Percentiles rank a stretch among this genome's conserved stretches.
Conservation (phyloP, 2,329 filamentous ascomycete genomes). For the Phoma sp. region DNA sequence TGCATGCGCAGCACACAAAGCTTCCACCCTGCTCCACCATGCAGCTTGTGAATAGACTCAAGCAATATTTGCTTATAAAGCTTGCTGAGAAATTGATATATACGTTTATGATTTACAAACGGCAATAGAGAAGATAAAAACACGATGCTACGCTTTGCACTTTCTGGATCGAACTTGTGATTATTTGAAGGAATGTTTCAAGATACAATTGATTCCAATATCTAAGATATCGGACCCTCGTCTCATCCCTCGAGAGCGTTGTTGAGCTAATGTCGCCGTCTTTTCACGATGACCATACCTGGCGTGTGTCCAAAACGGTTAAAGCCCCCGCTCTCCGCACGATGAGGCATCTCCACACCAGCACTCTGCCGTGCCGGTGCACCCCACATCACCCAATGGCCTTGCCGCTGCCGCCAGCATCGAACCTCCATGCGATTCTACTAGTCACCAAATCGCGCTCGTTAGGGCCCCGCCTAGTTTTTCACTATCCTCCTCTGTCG, state of each 20-base stretch:
- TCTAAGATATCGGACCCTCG: too few species aligned
- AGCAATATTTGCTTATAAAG: too few species aligned
- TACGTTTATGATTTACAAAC: too few species aligned
- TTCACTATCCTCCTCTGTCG: conserved; percentile 51
- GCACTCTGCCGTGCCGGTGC: neutral
- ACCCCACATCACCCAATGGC: conserved; percentile 29
- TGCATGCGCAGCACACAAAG: neutral
- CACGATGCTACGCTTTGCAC: too few species aligned
- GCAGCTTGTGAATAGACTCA: neutral
- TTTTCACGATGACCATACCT: neutral
- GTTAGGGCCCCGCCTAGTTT: conserved; percentile 49
- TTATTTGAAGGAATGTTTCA: too few species aligned
- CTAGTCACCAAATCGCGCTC: conserved; percentile 49
- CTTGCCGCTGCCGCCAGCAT: conserved; percentile 42
- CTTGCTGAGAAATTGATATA: too few species aligned
- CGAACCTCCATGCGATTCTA: conserved; percentile 49
- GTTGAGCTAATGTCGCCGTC: neutral
- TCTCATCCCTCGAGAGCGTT: too few species aligned
- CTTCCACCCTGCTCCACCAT: neutral
- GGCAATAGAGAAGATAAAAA: too few species aligned
- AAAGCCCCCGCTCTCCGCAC: conserved; percentile 28
- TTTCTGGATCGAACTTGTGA: too few species aligned
- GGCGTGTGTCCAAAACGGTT: conserved; percentile 11
- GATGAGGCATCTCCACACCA: neutral
- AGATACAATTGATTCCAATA: too few species aligned